Base-by-base conservation (phyloP, 192 early-diverging fungal genomes). In the Gryganskiella cystojenkinii region DNA sequence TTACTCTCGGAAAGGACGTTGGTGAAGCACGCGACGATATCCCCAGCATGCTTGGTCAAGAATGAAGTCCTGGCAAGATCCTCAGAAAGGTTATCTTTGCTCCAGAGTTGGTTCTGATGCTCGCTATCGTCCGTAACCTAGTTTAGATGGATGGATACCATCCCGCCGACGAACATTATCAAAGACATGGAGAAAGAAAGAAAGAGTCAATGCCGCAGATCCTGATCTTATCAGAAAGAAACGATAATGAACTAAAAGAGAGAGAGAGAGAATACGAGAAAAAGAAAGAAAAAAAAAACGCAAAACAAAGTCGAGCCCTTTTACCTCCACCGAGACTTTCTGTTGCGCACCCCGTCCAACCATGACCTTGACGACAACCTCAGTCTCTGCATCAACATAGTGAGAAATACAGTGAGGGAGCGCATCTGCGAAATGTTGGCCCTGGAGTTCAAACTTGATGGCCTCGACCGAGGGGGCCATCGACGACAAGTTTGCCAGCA, bases 1-100 rank as follows among this genome's bases (percentile, higher is more conserved):
- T 70, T 85, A 80, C 90, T 90, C 20, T 86, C 82, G 58, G 83
- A 72, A 6, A 94, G 81, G 33, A 82, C 75, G 71, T 94, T 93
- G 33, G 91, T 92, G 83, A 97, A 96, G 81, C 96, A 98, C 51
- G 93, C 90, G 37, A 89, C 79, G 27, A 98, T 84, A 65, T 93
- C 90, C 14, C 94, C 93, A 59, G 96, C 92, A 14, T 87, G 88
- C 74, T 95, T 92, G 19, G 94, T 96, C 56, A 88, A 91, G 78
- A 98, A 94, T 19, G 86, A 56, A 1, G 30, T 85, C 54, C 92
- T 85, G 53, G 91, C 89, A 47, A 81, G 79, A 34, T 89, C 91
- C 25, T 87, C 90, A 20, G 85, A 80, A 53, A 90, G 49, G 58
- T 87, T 80, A 44, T 80, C 82, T 71, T 93, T 92, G 42, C 84